Evolutionary conservation across 768 basidiomycete genomes (phyloP).

Genomic region (Asterophora parasitica): DNA sequence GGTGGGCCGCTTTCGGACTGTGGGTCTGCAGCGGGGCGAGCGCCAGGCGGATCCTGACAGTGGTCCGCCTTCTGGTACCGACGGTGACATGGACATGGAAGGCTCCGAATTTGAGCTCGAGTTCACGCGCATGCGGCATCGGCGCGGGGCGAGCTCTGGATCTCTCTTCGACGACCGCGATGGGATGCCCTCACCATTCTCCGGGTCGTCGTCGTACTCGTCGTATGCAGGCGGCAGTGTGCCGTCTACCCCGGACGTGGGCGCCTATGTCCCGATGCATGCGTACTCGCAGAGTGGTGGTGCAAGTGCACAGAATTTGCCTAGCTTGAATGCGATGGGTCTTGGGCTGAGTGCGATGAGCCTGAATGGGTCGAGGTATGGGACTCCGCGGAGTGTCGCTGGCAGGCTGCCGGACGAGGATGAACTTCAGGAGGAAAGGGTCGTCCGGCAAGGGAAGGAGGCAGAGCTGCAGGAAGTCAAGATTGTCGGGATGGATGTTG

Average conservation of each 20-base stretch:
- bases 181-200: slow-evolving; percentile 20
- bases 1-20: slow-evolving; percentile 75
- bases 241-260: slow-evolving; percentile 29
- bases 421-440: neutral
- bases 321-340: slow-evolving; percentile 27
- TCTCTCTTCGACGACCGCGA: slow-evolving; percentile 21
- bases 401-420: slow-evolving; percentile 20
- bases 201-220: slow-evolving; percentile 24
- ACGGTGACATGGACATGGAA: neutral
- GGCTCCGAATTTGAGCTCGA: slow-evolving; percentile 11
- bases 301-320: slow-evolving; percentile 11
- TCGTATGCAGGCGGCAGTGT: slow-evolving; percentile 25
- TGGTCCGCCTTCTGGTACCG: neutral
- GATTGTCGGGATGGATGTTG: slow-evolving; percentile 22
- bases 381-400: slow-evolving; percentile 21
- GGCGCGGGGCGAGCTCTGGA: slow-evolving; percentile 12
- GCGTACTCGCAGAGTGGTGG: slow-evolving; percentile 1
- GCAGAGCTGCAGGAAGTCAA: slow-evolving; percentile 23
- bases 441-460: neutral
- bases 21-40: slow-evolving; percentile 49
- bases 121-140: slow-evolving; percentile 8
- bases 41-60: neutral
- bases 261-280: slow-evolving; percentile 19
- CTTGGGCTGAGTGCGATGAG: slow-evolving; percentile 20
- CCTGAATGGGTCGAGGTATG: slow-evolving; percentile 15